Conservation (phyloP, 208 protist genomes). For the Leishmania arabica region DNA sequence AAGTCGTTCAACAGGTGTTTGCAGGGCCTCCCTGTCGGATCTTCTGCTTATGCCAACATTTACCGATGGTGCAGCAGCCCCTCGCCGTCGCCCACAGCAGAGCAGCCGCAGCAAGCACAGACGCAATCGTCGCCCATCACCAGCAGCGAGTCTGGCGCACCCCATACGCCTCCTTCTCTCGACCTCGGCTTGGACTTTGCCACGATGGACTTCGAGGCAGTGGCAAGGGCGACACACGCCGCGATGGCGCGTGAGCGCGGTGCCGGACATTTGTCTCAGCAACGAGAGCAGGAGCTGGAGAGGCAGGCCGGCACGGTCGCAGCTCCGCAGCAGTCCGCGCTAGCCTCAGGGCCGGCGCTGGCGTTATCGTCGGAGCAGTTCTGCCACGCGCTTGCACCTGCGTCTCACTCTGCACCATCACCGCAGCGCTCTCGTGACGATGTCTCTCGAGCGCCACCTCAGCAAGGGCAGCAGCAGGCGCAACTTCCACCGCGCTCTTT, state of each 20-base stretch:
- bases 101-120: not conserved
- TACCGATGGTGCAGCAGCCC: slow-evolving; percentile 21
- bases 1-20: slow-evolving; percentile 3
- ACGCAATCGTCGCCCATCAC: not conserved
- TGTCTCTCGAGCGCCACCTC: not conserved
- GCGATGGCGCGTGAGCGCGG: slow-evolving; percentile 35
- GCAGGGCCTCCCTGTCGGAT: slow-evolving; percentile 4
- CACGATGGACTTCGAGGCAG: slow-evolving; percentile 56
- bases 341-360: not conserved
- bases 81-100: not conserved
- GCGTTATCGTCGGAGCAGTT: not conserved
- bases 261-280: not conserved
- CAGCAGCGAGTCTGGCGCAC: not conserved
- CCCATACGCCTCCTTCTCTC: slow-evolving; percentile 6
- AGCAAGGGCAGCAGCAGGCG: not conserved
- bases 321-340: slow-evolving; percentile 5
- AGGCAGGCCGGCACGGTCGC: not conserved
- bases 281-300: slow-evolving; percentile 11
- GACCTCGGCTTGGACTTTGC: slow-evolving; percentile 59
- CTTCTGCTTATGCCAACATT: slow-evolving; percentile 10
- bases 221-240: slow-evolving; percentile 40
- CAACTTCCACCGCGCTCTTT: not conserved
- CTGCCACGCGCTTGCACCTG: not conserved
- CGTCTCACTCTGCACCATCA: not conserved
- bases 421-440: not conserved